A percentile compares a stretch with the other conserved stretches of the same genome.
Conservation (phyloP, 306 rosid species). For the Luffa aegyptiaca region DNA sequence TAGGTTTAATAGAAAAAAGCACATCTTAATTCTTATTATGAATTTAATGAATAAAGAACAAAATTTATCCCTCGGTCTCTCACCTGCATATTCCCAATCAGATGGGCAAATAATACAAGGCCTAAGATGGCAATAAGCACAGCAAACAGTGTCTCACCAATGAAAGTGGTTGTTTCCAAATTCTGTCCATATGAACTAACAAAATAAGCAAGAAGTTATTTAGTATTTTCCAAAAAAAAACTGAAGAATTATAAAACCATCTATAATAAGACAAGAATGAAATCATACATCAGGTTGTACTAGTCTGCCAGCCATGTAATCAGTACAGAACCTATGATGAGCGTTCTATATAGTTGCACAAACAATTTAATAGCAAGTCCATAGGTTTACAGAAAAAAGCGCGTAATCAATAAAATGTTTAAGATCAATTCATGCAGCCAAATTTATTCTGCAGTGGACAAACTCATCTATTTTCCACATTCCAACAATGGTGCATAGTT, state of each 20-base stretch:
- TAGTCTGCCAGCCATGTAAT: background rate
- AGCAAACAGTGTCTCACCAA: conserved; percentile 91
- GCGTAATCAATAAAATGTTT: background rate
- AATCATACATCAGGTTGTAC: background rate
- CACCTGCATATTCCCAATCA: conserved; percentile 99
- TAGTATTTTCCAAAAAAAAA: background rate
- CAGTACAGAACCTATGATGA: conserved; percentile 1
- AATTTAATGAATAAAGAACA: conserved; percentile 6
- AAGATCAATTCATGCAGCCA: background rate
- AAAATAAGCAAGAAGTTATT: conserved; percentile 16
- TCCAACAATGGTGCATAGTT: background rate
- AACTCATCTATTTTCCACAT: background rate
- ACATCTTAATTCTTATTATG: background rate
- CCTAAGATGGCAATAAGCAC: conserved; percentile 92
- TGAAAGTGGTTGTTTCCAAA: conserved; percentile 67
- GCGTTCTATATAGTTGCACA: background rate
- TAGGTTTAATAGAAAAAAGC: background rate
- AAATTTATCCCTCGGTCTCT: background rate
- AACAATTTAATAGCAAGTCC: background rate
- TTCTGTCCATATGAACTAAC: conserved; percentile 96
- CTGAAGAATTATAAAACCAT: background rate
- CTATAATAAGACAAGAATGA: background rate
- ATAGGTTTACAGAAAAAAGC: background rate
- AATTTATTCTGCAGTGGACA: background rate
- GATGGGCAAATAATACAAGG: conserved; percentile 86